Conservation (phyloP, 2,329 filamentous ascomycete species). For the Pestalotiopsis fici region DNA sequence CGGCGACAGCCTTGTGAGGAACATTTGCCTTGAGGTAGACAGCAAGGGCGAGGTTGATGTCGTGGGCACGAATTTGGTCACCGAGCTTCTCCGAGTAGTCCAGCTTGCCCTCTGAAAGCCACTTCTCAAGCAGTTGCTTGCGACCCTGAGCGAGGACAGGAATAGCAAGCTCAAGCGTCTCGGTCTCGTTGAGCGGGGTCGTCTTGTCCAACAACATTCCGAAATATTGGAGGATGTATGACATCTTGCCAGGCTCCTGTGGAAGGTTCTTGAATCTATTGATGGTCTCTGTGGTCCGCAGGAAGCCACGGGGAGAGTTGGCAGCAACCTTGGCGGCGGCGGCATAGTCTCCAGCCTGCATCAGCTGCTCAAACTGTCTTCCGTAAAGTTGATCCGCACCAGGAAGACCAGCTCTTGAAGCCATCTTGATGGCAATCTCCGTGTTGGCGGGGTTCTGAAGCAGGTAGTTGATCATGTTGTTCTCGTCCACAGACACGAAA, state of each 20-base stretch:
- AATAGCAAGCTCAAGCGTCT: constrained; percentile 90
- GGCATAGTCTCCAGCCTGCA: constrained; percentile 76
- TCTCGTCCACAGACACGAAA: constrained; percentile 90
- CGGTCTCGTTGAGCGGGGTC: constrained; percentile 78
- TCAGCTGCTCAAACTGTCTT: constrained; percentile 87
- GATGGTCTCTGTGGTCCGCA: constrained; percentile 92
- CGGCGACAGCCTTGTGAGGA: constrained; percentile 91
- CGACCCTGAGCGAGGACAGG: constrained; percentile 92
- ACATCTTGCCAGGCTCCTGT: constrained; percentile 81
- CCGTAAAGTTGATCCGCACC: constrained; percentile 93
- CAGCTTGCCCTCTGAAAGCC: constrained; percentile 94
- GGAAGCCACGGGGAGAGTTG: constrained; percentile 92
- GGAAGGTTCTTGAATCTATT: constrained; percentile 89
- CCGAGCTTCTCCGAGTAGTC: constrained; percentile 95
- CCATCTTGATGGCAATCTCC: constrained; percentile 92
- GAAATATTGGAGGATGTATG: constrained; percentile 95
- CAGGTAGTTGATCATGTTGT: constrained; percentile 88
- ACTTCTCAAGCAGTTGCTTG: constrained; percentile 96
- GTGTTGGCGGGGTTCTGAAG: constrained; percentile 95
- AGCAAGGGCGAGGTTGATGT: constrained; percentile 80
- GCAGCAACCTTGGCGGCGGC: constrained; percentile 95
- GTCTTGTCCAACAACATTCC: constrained; percentile 97
- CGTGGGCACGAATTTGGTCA: constrained; percentile 88
- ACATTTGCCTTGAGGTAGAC: constrained; percentile 92
- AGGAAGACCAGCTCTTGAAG: constrained; percentile 88